Conservation (phyloP, 371 early-diverging fungal genomes). For the Mucor plumbeus region DNA sequence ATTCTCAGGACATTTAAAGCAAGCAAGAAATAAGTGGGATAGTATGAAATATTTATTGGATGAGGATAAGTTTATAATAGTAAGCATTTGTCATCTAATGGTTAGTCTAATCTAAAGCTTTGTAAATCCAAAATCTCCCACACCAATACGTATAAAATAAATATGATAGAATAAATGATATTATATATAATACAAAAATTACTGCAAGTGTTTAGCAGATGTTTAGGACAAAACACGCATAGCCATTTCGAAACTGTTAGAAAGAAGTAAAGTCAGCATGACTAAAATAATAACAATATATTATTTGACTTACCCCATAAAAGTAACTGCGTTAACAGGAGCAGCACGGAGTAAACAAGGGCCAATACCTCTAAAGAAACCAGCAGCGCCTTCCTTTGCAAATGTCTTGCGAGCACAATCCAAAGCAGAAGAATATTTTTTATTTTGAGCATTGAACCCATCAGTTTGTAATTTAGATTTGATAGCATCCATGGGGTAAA, state of each 20-base stretch:
- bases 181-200: not conserved
- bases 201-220: not conserved
- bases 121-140: too few species aligned
- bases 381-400: constrained; percentile 69
- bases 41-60: too few species aligned
- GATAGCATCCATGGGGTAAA: constrained; percentile 81
- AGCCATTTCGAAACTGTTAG: constrained; percentile 49
- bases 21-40: too few species aligned
- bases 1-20: too few species aligned
- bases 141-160: too few species aligned
- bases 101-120: too few species aligned
- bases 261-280: not conserved
- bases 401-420: constrained; percentile 74
- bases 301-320: constrained; percentile 57
- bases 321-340: constrained; percentile 87
- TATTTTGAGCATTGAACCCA: constrained; percentile 59
- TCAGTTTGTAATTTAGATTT: constrained; percentile 85
- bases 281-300: not conserved
- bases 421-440: constrained; percentile 63
- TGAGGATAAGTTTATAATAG: too few species aligned
- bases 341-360: constrained; percentile 90
- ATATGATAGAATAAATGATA: not conserved
- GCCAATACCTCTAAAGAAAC: constrained; percentile 85
- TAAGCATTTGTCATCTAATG: too few species aligned
- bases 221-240: constrained; percentile 32